A percentile compares a stretch with the other conserved stretches of the same genome.
phyloP scores from a whole-genome alignment of 140 eudicot genomes.

The Cichorium intybus region DNA sequence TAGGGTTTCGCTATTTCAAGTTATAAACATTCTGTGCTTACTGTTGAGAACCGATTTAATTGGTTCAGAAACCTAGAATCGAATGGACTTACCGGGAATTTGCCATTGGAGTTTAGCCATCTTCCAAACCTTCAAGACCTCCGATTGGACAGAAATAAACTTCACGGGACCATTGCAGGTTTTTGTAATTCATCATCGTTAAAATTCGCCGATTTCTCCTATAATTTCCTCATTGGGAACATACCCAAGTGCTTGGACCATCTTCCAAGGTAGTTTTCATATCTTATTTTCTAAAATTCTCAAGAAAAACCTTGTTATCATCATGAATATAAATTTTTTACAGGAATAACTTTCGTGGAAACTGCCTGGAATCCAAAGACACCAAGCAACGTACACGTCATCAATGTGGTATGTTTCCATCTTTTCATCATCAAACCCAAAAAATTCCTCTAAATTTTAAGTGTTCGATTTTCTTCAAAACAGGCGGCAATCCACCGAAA shows the following conservation, averaged over 20 bases:
- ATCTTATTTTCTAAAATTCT: neutral
- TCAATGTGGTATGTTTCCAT: slow-evolving; percentile 65
- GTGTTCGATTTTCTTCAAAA: neutral
- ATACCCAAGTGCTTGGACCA: slow-evolving; percentile 78
- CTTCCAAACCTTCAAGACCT: slow-evolving; percentile 76
- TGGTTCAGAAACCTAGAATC: slow-evolving; percentile 74
- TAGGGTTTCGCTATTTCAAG: neutral
- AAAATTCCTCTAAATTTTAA: neutral
- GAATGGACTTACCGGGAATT: slow-evolving; percentile 73
- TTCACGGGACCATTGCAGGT: slow-evolving; percentile 72
- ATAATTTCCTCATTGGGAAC: slow-evolving; percentile 64
- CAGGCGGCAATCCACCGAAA: slow-evolving; percentile 45
- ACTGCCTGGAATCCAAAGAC: slow-evolving; percentile 68
- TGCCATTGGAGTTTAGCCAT: slow-evolving; percentile 65
- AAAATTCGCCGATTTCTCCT: slow-evolving; percentile 66
- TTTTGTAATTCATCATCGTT: slow-evolving; percentile 69
- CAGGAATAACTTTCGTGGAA: slow-evolving; percentile 81
- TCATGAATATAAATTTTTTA: slow-evolving; percentile 17
- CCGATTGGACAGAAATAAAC: slow-evolving; percentile 80
- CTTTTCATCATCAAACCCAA: neutral
- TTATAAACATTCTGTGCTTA: neutral
- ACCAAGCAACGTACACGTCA: slow-evolving; percentile 58
- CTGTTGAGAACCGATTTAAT: slow-evolving; percentile 3
- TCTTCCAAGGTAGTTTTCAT: slow-evolving; percentile 61
- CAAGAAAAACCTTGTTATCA: neutral